phyloP scores from a whole-genome alignment of 768 basidiomycete genomes.

The Guyanaporus albipodus region DNA sequence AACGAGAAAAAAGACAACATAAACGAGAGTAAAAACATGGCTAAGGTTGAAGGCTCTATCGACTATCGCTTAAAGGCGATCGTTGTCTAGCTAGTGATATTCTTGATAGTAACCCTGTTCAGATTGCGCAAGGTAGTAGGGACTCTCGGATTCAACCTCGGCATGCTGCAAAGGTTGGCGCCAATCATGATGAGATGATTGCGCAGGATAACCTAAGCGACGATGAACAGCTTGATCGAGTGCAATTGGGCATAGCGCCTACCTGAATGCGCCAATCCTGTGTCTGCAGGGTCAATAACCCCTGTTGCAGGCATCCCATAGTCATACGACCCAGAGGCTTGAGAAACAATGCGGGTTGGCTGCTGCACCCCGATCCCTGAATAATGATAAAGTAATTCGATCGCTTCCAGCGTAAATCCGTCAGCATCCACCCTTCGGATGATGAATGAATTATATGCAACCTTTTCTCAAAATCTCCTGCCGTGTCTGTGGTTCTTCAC shows the following conservation, averaged over 20 bases:
- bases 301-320: neutral
- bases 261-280: neutral
- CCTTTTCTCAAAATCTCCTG: conserved; percentile 24
- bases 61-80: too few relatives aligned
- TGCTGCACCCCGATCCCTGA: neutral
- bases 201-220: conserved; percentile 1
- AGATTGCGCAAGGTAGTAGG: neutral
- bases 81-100: too few relatives aligned
- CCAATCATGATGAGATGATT: neutral
- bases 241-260: neutral
- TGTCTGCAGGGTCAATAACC: neutral
- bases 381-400: neutral
- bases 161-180: neutral
- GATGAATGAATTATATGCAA: neutral
- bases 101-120: neutral
- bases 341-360: neutral
- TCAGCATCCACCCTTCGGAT: neutral
- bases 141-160: neutral
- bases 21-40: too few relatives aligned
- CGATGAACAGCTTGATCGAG: neutral
- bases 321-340: too few relatives aligned
- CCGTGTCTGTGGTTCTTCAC: conserved; percentile 14
- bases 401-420: neutral
- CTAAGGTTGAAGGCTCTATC: too few relatives aligned
- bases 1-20: neutral